Percentiles rank a stretch among this genome's conserved stretches.
phyloP scores from a whole-genome alignment of 495 filamentous ascomycete species.

The Tuber umbilicatum region DNA sequence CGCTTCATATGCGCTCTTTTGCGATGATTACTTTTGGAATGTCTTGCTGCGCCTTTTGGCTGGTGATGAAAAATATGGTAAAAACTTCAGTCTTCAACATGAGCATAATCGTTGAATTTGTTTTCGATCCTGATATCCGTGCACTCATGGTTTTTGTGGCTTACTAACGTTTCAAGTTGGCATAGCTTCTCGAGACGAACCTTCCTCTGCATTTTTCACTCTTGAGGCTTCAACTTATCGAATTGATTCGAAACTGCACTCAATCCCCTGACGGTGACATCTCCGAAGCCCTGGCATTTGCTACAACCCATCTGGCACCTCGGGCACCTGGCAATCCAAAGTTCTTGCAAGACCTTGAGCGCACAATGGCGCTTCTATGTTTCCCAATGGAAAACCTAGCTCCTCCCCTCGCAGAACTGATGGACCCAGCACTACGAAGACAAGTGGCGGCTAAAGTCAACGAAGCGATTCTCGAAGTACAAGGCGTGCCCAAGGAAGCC shows the following conservation, averaged over 20 bases:
- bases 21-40: slow-evolving; percentile 99
- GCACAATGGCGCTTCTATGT: slow-evolving; percentile 85
- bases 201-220: slow-evolving; percentile 82
- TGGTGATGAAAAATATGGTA: slow-evolving; percentile 87
- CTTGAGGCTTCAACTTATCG: slow-evolving; percentile 82
- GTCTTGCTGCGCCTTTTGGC: slow-evolving; percentile 50
- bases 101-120: slow-evolving; percentile 51
- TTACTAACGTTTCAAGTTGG: slow-evolving; percentile 39
- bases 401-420: slow-evolving; percentile 64
- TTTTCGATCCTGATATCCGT: neutral
- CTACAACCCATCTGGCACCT: slow-evolving; percentile 76
- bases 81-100: slow-evolving; percentile 90
- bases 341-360: slow-evolving; percentile 82
- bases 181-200: slow-evolving; percentile 79
- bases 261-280: slow-evolving; percentile 63
- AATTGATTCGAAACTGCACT: slow-evolving; percentile 75
- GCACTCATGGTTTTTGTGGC: slow-evolving; percentile 19
- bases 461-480: slow-evolving; percentile 68
- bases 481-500: slow-evolving; percentile 67
- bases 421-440: slow-evolving; percentile 74
- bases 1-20: slow-evolving; percentile 95
- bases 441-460: slow-evolving; percentile 78
- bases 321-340: slow-evolving; percentile 67
- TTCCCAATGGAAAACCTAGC: slow-evolving; percentile 71
- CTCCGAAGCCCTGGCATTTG: slow-evolving; percentile 75